Evolutionary conservation across 2,329 filamentous ascomycete genomes (phyloP), one percentile per base, ranked within the genome.

Genomic region (Lecanicillium sp.): DNA sequence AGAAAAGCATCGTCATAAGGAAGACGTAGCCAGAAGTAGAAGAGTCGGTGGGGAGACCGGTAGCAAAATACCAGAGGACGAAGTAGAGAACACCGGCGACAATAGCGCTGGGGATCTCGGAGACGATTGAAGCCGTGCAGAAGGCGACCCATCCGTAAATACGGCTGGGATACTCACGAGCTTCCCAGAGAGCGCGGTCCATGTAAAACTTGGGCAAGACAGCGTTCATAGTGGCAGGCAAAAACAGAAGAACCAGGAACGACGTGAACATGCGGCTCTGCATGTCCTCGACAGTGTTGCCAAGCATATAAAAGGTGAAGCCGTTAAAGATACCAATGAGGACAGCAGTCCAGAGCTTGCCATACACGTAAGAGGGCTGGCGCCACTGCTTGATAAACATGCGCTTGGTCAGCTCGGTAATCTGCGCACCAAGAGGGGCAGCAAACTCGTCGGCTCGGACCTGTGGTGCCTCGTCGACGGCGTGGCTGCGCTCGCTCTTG

Each of bases 91-190:
- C 63, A 0, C 68, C 70, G 2, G 72, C 69, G 25, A 85, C 52
- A 45, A 88, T 73, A 2, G 82, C 77, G 30, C 73, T 72, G 0
- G 85, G 84, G 16, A 90, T 79, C 53, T 90, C 85, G 22, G 73
- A 75, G 13, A 89, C 65, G 4, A 88, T 68, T 50, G 83, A 80
- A 0, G 84, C 82, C 0, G 82, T 85, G 51, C 72, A 77, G 58
- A 89, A 89, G 0, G 84, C 82, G 25, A 83, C 60, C 80, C 83
- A 88, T 37, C 80, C 80, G 56, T 89, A 90, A 42, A 87, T 86
- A 15, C 82, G 71, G 4, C 75, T 80, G 2, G 83, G 83, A 13
- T 80, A 73, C 56, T 90, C 85, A 30, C 85, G 73, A 0, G 76
- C 75, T 59, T 83, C 74, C 80, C 83, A 90, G 3, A 89, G 65